A percentile compares a stretch with the other conserved stretches of the same genome.
phyloP scores from a whole-genome alignment of 2,329 filamentous ascomycete species.

The Leptographium wingfieldii region DNA sequence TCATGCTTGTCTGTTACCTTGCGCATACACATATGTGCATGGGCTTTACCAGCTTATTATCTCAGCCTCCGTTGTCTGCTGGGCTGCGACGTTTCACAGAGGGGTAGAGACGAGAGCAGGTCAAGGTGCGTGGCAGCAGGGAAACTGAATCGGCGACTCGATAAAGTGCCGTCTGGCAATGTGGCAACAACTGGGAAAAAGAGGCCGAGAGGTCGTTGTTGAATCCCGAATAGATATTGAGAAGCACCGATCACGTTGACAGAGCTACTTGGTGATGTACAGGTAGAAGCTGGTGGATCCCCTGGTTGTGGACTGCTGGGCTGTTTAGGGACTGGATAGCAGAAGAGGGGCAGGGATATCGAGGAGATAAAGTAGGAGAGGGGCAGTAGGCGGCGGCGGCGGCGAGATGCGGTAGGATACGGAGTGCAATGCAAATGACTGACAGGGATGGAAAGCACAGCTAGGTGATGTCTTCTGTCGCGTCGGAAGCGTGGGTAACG shows the following conservation, averaged over 20 bases:
- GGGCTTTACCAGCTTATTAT: background rate
- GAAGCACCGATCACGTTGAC: background rate
- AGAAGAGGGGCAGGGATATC: background rate
- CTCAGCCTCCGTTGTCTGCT: background rate
- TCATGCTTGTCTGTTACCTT: slow-evolving; percentile 10
- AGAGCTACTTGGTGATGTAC: background rate
- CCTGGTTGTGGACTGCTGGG: background rate
- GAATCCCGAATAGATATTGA: background rate
- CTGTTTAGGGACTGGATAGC: background rate
- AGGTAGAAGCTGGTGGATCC: background rate
- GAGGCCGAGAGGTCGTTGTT: background rate
- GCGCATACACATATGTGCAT: background rate
- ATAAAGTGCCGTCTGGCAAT: background rate
- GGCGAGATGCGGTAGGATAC: background rate
- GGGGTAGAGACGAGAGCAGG: background rate
- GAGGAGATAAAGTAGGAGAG: background rate
- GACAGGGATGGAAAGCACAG: background rate
- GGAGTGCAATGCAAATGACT: background rate
- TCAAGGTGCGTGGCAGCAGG: background rate
- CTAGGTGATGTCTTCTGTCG: background rate
- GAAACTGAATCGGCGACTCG: background rate
- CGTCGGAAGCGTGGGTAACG: background rate
- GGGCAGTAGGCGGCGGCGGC: background rate
- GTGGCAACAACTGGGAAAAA: background rate
- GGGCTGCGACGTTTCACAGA: background rate